Conservation (phyloP, 1,284 basidiomycete species). For the Blastosporella zonata region DNA sequence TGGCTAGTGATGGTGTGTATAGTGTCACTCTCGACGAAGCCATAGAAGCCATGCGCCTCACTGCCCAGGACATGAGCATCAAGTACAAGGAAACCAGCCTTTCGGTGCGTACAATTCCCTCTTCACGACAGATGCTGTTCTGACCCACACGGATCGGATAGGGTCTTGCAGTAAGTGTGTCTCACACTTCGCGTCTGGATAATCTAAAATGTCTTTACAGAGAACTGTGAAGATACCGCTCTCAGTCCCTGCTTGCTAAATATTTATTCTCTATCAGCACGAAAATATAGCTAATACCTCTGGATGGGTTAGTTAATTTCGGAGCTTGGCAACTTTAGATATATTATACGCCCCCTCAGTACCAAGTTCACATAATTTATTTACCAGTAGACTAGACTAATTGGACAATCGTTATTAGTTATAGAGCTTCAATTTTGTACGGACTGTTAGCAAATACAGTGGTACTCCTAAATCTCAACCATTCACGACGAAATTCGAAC, state of each 20-base stretch:
- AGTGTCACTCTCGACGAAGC: conserved; percentile 92
- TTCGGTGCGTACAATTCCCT: conserved; percentile 50
- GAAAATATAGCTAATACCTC: not conserved
- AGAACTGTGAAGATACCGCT: conserved; percentile 75
- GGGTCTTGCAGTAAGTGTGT: conserved; percentile 60
- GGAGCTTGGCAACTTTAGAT: not conserved
- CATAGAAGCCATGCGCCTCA: conserved; percentile 93
- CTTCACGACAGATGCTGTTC: not conserved
- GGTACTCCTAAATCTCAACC: too few species aligned
- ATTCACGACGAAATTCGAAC: too few species aligned
- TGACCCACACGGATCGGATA: conserved; percentile 24
- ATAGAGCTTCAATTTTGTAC: too few species aligned
- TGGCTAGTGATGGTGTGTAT: conserved; percentile 87
- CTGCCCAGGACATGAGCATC: conserved; percentile 84
- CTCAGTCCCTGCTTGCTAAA: conserved; percentile 66
- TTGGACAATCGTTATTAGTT: too few species aligned
- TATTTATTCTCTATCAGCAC: not conserved
- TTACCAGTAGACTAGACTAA: not conserved
- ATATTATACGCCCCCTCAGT: too few species aligned
- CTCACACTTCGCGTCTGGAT: not conserved
- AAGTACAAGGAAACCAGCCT: conserved; percentile 93
- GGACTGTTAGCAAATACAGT: too few species aligned
- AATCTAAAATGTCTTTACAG: conserved; percentile 28
- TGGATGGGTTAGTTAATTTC: not conserved
- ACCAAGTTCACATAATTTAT: not conserved